A percentile compares a stretch with the other conserved stretches of the same genome.
Conservation (phyloP, 192 early-diverging fungal genomes). For the Coemansia sp. region DNA sequence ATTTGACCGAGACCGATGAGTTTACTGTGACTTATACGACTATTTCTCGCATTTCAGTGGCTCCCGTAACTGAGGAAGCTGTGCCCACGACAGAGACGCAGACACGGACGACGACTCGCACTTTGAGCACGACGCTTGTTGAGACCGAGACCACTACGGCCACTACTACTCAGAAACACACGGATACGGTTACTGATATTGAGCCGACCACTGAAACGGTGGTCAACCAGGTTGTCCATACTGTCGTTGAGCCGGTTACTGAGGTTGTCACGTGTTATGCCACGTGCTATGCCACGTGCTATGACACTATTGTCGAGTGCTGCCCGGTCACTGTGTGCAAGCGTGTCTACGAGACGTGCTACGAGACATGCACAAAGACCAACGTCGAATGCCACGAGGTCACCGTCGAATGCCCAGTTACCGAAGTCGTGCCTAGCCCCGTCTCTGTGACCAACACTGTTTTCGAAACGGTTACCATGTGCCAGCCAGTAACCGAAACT, state of each 20-base stretch:
- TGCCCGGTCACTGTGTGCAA: conserved; percentile 46
- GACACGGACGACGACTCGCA: conserved; percentile 16
- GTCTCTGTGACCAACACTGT: conserved; percentile 31
- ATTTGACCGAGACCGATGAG: conserved; percentile 33
- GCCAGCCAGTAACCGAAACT: conserved; percentile 48
- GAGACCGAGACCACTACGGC: conserved; percentile 25
- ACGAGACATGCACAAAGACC: conserved; percentile 43
- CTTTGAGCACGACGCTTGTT: conserved; percentile 16
- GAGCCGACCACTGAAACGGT: conserved; percentile 3
- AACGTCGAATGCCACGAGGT: conserved; percentile 34
- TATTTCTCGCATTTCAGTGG: not conserved
- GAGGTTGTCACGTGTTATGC: conserved; percentile 11
- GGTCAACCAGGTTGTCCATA: not conserved
- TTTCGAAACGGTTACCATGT: conserved; percentile 43
- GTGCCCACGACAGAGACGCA: conserved; percentile 22
- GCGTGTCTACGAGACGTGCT: conserved; percentile 33
- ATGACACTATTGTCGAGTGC: conserved; percentile 47
- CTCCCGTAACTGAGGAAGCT: not conserved
- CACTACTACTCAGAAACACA: conserved; percentile 11
- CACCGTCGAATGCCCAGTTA: conserved; percentile 36
- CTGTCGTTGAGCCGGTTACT: conserved; percentile 1
- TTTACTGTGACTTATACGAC: conserved; percentile 3
- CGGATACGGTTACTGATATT: conserved; percentile 17
- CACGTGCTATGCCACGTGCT: conserved; percentile 32
- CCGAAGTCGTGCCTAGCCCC: conserved; percentile 28